These are phyloP conservation scores for Usnea hakonensis DNA, from an alignment of 495 filamentous ascomycete species.

Conservation along the genomic window DNA sequence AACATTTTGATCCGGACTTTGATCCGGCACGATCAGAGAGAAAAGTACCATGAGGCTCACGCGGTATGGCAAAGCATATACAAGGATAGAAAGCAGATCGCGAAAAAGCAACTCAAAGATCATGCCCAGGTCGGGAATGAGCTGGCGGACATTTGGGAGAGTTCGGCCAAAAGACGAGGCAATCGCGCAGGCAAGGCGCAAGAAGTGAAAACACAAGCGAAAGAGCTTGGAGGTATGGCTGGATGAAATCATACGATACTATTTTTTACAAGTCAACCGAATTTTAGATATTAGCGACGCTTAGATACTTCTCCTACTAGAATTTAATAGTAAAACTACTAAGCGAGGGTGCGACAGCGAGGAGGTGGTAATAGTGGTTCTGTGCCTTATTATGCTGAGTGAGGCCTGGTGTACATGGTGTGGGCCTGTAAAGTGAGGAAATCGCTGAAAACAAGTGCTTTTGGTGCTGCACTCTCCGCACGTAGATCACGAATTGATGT, in stretches of 20 bases:
- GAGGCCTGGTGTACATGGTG: too few relatives aligned
- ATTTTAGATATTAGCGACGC: too few relatives aligned
- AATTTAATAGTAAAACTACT: too few relatives aligned
- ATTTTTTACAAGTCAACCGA: too few relatives aligned
- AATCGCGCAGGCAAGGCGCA: neutral
- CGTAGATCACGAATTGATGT: too few relatives aligned
- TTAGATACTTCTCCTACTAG: too few relatives aligned
- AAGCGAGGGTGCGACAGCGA: too few relatives aligned
- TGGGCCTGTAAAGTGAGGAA: too few relatives aligned
- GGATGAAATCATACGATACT: neutral
- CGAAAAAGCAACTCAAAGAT: neutral
- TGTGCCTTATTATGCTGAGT: too few relatives aligned
- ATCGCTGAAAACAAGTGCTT: too few relatives aligned
- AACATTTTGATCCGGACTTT: conserved; percentile 4
- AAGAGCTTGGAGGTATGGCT: neutral
- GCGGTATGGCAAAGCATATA: neutral
- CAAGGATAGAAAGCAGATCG: neutral
- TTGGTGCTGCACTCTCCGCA: too few relatives aligned
- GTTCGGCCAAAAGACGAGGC: neutral
- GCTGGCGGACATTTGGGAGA: neutral
- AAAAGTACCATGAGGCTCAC: neutral
- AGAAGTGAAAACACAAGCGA: neutral
- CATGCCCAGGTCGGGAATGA: neutral
- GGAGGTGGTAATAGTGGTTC: too few relatives aligned
- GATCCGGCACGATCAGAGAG: neutral